Evolutionary conservation across 768 basidiomycete genomes (phyloP).

Genomic region (Candolleomyces eurysporus): DNA sequence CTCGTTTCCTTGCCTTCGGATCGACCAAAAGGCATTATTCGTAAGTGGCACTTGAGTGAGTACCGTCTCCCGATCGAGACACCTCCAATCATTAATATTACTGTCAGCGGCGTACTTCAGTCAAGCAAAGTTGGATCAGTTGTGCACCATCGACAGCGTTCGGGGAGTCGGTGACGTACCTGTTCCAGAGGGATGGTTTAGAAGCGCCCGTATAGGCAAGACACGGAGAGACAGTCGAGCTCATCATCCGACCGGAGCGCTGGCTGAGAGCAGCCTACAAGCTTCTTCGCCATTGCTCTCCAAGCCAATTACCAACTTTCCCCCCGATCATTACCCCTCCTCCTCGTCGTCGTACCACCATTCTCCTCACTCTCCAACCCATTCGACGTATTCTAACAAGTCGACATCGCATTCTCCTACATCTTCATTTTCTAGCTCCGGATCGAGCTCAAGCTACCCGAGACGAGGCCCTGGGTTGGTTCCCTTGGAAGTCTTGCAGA

Average conservation of each 20-base stretch:
- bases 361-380: constrained; percentile 24
- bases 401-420: constrained; percentile 32
- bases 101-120: constrained; percentile 81
- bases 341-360: constrained; percentile 20
- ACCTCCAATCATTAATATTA: constrained; percentile 23
- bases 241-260: constrained; percentile 32
- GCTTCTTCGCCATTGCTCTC: constrained; percentile 21
- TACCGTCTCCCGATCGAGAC: constrained; percentile 11
- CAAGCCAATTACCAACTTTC: constrained; percentile 9
- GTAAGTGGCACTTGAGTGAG: constrained; percentile 86
- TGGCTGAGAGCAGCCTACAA: constrained; percentile 23
- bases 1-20: constrained; percentile 63
- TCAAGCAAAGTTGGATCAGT: constrained; percentile 67
- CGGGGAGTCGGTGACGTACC: constrained; percentile 60
- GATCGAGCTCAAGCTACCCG: constrained; percentile 21
- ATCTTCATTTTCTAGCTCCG: constrained; percentile 31
- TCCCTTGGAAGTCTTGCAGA: constrained; percentile 62
- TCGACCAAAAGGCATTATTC: constrained; percentile 47
- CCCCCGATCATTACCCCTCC: constrained; percentile 18
- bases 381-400: constrained; percentile 33
- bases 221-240: constrained; percentile 48
- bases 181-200: constrained; percentile 78
- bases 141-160: constrained; percentile 71
- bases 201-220: constrained; percentile 73
- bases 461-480: constrained; percentile 38